These are phyloP conservation scores for Hyaloperonospora brassicae DNA, from an alignment of 352 stramenopile genomes.

Conservation along the genomic window DNA sequence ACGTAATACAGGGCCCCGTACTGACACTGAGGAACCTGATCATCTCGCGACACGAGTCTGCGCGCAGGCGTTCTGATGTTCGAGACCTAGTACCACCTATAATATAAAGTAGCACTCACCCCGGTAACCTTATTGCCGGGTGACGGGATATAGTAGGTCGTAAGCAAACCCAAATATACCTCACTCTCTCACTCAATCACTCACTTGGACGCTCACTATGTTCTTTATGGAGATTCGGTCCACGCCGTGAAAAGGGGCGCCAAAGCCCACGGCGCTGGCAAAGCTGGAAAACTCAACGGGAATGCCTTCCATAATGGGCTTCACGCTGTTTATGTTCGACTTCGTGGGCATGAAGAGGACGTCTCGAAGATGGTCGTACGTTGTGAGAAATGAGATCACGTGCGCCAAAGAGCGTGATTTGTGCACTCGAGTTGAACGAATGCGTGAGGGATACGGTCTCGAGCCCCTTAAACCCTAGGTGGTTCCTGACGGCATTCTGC, in stretches of 20 bases:
- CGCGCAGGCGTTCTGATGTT: too few relatives aligned
- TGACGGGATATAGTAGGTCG: too few relatives aligned
- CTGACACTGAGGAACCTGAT: too few relatives aligned
- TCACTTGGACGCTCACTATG: conserved; percentile 9
- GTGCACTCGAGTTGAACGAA: conserved; percentile 44
- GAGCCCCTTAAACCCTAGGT: too few relatives aligned
- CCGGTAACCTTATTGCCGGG: too few relatives aligned
- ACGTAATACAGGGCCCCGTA: too few relatives aligned
- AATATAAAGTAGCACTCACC: too few relatives aligned
- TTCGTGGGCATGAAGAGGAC: conserved; percentile 79
- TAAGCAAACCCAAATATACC: too few relatives aligned
- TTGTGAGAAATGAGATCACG: conserved; percentile 49
- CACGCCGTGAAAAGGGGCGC: conserved; percentile 74
- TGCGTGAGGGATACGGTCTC: conserved; percentile 35
- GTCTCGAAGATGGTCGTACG: conserved; percentile 30
- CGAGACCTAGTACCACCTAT: too few relatives aligned
- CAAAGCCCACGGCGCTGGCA: conserved; percentile 36
- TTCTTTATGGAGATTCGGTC: conserved; percentile 46
- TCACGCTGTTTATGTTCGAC: conserved; percentile 67
- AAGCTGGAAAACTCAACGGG: conserved; percentile 90
- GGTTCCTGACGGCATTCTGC: too few relatives aligned
- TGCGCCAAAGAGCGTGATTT: conserved; percentile 76
- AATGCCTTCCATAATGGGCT: conserved; percentile 84
- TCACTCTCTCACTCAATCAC: too few relatives aligned
- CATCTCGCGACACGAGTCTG: too few relatives aligned